Conservation (phyloP, 2,329 filamentous ascomycete species). For the Verticillium longisporum region DNA sequence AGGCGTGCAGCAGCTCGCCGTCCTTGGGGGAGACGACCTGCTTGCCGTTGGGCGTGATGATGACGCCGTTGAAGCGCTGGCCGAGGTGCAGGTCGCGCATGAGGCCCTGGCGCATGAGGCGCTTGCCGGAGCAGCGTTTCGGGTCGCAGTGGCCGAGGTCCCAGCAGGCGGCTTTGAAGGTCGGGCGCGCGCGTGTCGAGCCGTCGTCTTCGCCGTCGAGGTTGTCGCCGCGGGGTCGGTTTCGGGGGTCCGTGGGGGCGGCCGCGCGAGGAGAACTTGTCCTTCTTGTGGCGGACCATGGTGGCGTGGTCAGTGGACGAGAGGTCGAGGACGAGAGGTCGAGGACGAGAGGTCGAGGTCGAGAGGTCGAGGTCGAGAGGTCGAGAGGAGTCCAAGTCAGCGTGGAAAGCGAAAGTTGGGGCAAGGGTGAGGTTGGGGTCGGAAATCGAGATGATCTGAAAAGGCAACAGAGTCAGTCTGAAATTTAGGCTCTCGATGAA, state of each 20-base stretch:
- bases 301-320: too few relatives aligned
- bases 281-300: slow-evolving; percentile 98
- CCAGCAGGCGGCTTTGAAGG: slow-evolving; percentile 95
- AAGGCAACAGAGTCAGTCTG: background rate
- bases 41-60: slow-evolving; percentile 94
- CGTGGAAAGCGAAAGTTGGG: too few relatives aligned
- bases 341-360: too few relatives aligned
- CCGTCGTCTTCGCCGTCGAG: slow-evolving; percentile 18
- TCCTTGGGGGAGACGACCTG: slow-evolving; percentile 78
- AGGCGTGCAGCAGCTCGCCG: slow-evolving; percentile 71
- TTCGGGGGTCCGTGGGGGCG: slow-evolving; percentile 57
- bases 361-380: too few relatives aligned
- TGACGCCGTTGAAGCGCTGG: slow-evolving; percentile 84
- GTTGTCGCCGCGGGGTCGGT: slow-evolving; percentile 36
- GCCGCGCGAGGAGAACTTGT: slow-evolving; percentile 63
- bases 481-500: background rate
- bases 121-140: slow-evolving; percentile 92
- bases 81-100: slow-evolving; percentile 92
- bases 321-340: too few relatives aligned
- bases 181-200: slow-evolving; percentile 29
- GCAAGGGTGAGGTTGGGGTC: background rate
- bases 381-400: too few relatives aligned
- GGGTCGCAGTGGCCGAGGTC: slow-evolving; percentile 96
- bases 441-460: too few relatives aligned
- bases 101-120: slow-evolving; percentile 82